These are phyloP conservation scores for Cladorrhinum sp. DNA, from an alignment of 2,329 filamentous ascomycete genomes.

Conservation along the genomic window DNA sequence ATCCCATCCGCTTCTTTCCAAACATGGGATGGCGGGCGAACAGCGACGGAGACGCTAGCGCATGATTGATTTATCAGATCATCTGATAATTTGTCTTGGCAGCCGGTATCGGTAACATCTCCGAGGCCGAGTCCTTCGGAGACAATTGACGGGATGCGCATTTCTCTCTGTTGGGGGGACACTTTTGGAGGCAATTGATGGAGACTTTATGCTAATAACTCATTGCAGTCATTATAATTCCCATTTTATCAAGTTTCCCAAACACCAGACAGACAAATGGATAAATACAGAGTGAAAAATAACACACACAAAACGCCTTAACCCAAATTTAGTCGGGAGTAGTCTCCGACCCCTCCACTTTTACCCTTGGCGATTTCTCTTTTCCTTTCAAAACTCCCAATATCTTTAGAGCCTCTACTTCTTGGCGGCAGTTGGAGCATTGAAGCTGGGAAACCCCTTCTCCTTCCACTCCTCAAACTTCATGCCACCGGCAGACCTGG, in stretches of 20 bases:
- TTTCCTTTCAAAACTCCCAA: neutral
- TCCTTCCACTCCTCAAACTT: constrained; percentile 22
- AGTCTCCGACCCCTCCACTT: neutral
- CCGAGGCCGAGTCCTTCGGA: neutral
- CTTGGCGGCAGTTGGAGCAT: neutral
- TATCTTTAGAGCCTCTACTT: constrained; percentile 1
- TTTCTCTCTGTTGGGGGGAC: neutral
- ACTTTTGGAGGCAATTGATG: neutral
- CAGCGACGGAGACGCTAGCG: neutral
- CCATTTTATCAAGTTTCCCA: neutral
- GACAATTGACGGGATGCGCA: neutral
- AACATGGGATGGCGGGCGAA: neutral
- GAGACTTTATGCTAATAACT: neutral
- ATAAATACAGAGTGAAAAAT: constrained; percentile 1
- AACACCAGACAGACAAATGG: neutral
- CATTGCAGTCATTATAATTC: neutral
- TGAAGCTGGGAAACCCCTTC: constrained; percentile 18
- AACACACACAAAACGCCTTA: neutral
- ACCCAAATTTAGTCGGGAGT: neutral
- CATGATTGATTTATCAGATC: neutral
- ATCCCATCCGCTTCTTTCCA: neutral
- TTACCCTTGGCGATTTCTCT: neutral
- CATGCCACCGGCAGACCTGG: constrained; percentile 23
- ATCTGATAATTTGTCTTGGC: neutral
- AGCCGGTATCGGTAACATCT: neutral